Conservation (phyloP, 805 yeast genomes). For the Ascoidea asiatica region DNA sequence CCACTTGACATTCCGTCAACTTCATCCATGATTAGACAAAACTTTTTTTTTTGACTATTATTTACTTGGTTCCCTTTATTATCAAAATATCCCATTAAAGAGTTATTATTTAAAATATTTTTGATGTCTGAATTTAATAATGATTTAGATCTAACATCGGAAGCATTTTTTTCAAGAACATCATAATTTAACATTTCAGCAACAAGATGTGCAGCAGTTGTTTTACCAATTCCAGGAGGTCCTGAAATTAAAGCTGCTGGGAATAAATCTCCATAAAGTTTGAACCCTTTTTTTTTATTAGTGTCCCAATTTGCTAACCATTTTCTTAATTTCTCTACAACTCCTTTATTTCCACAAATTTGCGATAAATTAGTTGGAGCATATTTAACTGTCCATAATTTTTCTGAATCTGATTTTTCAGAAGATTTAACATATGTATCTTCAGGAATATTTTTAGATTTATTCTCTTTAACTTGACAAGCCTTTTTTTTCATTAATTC, state of each 20-base stretch:
- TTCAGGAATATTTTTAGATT: slow-evolving; percentile 4
- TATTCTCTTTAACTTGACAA: slow-evolving; percentile 13
- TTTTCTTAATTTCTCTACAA: slow-evolving; percentile 44
- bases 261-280: slow-evolving; percentile 44
- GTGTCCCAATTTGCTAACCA: slow-evolving; percentile 77
- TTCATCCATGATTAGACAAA: slow-evolving; percentile 93
- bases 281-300: slow-evolving; percentile 36
- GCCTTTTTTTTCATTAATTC: slow-evolving; percentile 15
- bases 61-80: slow-evolving; percentile 16
- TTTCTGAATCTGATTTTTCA: slow-evolving; percentile 37
- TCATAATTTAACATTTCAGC: slow-evolving; percentile 62
- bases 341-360: slow-evolving; percentile 83
- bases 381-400: slow-evolving; percentile 85
- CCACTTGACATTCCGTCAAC: slow-evolving; percentile 99
- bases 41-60: slow-evolving; percentile 29
- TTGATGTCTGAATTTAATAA: slow-evolving; percentile 57
- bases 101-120: slow-evolving; percentile 64
- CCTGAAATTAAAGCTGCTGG: slow-evolving; percentile 82
- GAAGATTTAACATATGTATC: slow-evolving; percentile 16
- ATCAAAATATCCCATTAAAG: slow-evolving; percentile 67
- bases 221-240: slow-evolving; percentile 80
- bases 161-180: slow-evolving; percentile 66
- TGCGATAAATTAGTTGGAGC: slow-evolving; percentile 72
- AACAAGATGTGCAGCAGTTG: slow-evolving; percentile 68
- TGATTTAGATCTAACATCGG: slow-evolving; percentile 82